Evolutionary conservation across 2,329 filamentous ascomycete genomes (phyloP).

Genomic region (Diaporthe eres): DNA sequence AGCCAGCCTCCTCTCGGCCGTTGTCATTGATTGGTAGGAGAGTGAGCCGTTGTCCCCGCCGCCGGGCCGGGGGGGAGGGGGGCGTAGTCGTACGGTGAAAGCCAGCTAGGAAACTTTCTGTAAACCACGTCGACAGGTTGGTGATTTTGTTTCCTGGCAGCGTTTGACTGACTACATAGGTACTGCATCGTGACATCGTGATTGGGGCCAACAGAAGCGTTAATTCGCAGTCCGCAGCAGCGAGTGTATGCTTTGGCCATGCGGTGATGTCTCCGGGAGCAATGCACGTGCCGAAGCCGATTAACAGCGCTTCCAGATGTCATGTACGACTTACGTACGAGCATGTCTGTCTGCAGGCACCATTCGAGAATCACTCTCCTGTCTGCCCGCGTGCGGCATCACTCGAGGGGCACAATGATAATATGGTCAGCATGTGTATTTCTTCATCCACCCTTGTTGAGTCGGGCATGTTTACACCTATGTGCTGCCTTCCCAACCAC

Average conservation of each 20-base stretch:
- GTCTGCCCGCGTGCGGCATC: not conserved
- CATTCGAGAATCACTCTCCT: not conserved
- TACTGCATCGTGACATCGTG: not conserved
- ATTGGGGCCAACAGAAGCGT: not conserved
- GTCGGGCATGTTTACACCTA: slow-evolving; percentile 9
- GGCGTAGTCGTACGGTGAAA: not conserved
- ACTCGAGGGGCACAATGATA: not conserved
- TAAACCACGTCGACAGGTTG: too few relatives aligned
- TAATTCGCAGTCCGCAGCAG: not conserved
- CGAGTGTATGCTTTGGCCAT: not conserved
- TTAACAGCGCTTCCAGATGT: not conserved
- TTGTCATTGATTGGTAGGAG: not conserved
- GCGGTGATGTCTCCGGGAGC: not conserved
- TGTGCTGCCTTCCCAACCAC: not conserved
- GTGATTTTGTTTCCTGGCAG: not conserved
- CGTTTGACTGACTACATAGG: not conserved
- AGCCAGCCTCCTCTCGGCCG: not conserved
- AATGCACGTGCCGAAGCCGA: too few relatives aligned
- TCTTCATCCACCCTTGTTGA: not conserved
- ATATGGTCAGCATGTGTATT: slow-evolving; percentile 15
- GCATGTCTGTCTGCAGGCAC: not conserved
- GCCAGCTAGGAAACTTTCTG: not conserved
- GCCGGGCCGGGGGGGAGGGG: too few relatives aligned
- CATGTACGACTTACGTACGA: not conserved
- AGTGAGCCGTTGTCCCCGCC: not conserved